phyloP scores from a whole-genome alignment of 2,329 filamentous ascomycete genomes.

The Fusarium nematophilum region DNA sequence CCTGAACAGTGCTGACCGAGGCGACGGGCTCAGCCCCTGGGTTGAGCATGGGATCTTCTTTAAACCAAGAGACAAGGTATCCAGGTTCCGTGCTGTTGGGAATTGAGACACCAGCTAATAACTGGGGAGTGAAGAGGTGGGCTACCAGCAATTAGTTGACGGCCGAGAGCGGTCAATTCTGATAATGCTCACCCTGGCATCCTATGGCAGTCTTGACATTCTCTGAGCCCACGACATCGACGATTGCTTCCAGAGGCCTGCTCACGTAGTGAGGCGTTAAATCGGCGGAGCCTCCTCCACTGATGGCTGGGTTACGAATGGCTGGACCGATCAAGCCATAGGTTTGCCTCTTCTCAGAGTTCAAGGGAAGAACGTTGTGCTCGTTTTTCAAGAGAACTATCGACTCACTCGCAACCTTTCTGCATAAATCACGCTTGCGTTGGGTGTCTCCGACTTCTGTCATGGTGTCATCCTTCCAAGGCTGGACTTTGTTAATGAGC shows the following conservation, averaged over 20 bases:
- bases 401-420: constrained; percentile 59
- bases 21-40: not conserved
- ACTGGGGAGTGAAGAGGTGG: constrained; percentile 1
- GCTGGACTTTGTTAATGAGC: constrained; percentile 15
- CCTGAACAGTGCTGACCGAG: not conserved
- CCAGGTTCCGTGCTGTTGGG: not conserved
- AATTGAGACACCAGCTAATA: not conserved
- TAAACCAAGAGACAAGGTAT: not conserved
- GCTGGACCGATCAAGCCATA: constrained; percentile 52
- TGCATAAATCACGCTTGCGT: constrained; percentile 37
- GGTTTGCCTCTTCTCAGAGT: constrained; percentile 44
- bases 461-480: not conserved
- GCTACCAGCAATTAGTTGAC: not conserved
- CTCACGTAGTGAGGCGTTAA: constrained; percentile 45
- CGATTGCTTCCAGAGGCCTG: constrained; percentile 44
- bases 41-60: not conserved
- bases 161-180: no score
- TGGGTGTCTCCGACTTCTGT: not conserved
- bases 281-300: constrained; percentile 47
- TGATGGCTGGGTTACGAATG: constrained; percentile 39
- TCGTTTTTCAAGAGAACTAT: constrained; percentile 51
- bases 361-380: not conserved
- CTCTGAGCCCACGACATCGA: constrained; percentile 24
- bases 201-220: constrained; percentile 6
- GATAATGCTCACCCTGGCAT: no score